Evolutionary conservation across 2,329 filamentous ascomycete species (phyloP), one percentile per base, ranked within the genome.

Genomic region (Blumeria graminis): DNA sequence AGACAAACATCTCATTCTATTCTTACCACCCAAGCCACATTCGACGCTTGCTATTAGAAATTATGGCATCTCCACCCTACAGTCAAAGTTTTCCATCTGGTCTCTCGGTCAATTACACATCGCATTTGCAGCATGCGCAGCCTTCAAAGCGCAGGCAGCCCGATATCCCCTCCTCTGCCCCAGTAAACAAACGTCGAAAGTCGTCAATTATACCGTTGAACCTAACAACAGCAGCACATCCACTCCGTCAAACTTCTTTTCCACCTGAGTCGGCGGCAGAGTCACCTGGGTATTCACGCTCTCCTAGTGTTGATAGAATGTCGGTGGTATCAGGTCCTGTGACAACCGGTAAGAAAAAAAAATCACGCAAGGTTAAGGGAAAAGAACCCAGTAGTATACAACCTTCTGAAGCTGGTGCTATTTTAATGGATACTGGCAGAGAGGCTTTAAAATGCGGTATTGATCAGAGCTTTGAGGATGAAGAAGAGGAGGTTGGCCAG

Each of bases 221-320:
- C 8, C 77, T 77, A 13, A 62, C 65, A 14, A 76, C 77, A 1
- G 76, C 77, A 1, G 72, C 76, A 0, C 83, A 86, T 61, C 83
- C 82, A 1, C 76, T 92, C 1, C 83, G 86, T 41, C 84, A 88
- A 64, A 89, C 86, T 4, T 87, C 84, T 0, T 92, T 88, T 65
- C 83, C 84, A 0, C 84, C 84, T 32, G 81, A 80, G 58, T 71
- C 77, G 41, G 43, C 36, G 56, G 58, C 57, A 10, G 43, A 57
- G 18, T 59, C 60, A 22, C 60, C 60, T 14, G 68, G 72, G 22
- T 78, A 76, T 1, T 74, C 77, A 0, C 76, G 82, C 14, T 85
- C 81, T 0, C 82, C 82, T 0, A 84, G 79, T 1, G 71, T 80
- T 55, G 81, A 84, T 57, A 74, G 70, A 8, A 70, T 72, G 56